Base-by-base conservation (phyloP, 2,329 filamentous ascomycete genomes). In the Paracorniculantispora psalliotae region DNA sequence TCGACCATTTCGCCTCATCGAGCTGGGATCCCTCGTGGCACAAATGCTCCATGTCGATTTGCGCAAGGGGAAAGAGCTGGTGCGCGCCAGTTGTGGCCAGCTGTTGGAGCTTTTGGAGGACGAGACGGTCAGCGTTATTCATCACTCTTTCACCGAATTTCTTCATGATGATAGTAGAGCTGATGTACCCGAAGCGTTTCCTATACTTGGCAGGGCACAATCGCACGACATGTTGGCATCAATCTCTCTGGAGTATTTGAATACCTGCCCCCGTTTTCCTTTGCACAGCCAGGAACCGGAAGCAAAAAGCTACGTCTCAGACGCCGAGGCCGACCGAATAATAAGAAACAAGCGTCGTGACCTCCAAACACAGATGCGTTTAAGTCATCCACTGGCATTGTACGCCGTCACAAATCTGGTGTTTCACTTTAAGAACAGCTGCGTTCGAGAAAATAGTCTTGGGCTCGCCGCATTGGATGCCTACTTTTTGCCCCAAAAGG, bases 121-220 rank as follows among this genome's bases (percentile, higher is more conserved):
- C 51, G 77, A 77, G 55, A 75, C 73, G 0, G 60, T 79, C 10
- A 70, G 71, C 19, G 71, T 79, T 6, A 73, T 80, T 7, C 77
- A 80, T 61, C 77, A 80, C 55, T 79, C 77, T 1, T 74, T 80
- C 43, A 79, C 77, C 2, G 77, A 80, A 56, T 80, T 75, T 59
- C 62, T 79, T 12, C 68, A 70, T 1, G 72, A 71, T 8, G 59
- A 63, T 52, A 63, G 17, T 10, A 63, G 67, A 28, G 5, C 3
- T 6, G 37, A 33, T n/a, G 4, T 26, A 2, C 35, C 19, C 21
- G 33, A 39, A 49, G 67, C 66, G 9, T 64, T 54, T 28, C 33
- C 35, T 13, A 35, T 54, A 4, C 35, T 54, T 5, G 51, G 21
- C 2, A 17, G 43, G n/a, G 43, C 21, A 4, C 21, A 15, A 13